Base-by-base conservation (phyloP, 208 protist species). In the Leishmania tropica region DNA sequence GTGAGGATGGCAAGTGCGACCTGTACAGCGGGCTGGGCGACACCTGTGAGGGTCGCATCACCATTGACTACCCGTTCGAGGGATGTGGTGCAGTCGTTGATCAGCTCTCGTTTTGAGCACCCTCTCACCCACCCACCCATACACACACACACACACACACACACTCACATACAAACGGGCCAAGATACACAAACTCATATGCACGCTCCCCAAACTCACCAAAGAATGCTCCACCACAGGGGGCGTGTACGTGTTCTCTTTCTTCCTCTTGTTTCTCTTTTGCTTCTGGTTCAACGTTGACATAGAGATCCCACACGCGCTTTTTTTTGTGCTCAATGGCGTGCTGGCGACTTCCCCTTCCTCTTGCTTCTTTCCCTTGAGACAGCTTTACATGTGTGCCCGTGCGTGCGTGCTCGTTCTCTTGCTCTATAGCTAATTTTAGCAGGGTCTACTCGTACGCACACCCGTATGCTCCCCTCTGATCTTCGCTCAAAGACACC, bases 61-160 rank as follows among this genome's bases (percentile, higher is more conserved):
- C 87, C 48, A 94, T 94, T 72, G 90, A 94, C 81, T 94, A 94
- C 85, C 90, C 88, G 2, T 94, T 94, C 70, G 90, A 94, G 67
- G 90, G 90, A 10, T 87, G 81, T 65, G 90, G 90, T 37, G 78
- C 85, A 10, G 83, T 94, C 37, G 83, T 90, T 54, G 82, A 92
- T 37, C 45, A 86, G 45, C 83, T 92, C 19, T 76, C 65, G 10
- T 92, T 90, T 78, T 86, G 70, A 79, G 42, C 68, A 17, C 24
- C 28, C 6, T 53, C 31, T 51, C n/a, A 35, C 62, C 13, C 35
- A 42, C 62, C 0, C 28, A 21, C 31, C 3, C 62, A 35, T 4
- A 5, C 62, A 42, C 31, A 28, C n/a, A 68, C 62, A 24, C 62
- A 42, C 0, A 42, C 8, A 68, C 62, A n/a, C 19, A n/a, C 21